Base-by-base conservation (phyloP, 805 yeast genomes). In the Teunomyces funiuensis region DNA sequence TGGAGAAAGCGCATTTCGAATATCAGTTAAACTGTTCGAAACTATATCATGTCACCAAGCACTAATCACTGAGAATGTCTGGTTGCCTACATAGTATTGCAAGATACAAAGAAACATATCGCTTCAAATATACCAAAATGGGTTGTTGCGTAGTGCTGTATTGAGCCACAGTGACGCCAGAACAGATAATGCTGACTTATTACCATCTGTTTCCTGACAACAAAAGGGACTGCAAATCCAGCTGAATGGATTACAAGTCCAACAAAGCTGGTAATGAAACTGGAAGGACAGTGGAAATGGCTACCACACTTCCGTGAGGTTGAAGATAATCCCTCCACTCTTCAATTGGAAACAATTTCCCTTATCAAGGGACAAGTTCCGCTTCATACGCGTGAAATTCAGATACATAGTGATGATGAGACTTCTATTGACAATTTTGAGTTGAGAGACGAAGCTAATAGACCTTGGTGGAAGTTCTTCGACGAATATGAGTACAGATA, bases 361-460 rank as follows among this genome's bases (percentile, higher is more conserved):
- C 25, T 13, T n/a, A 31, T 19, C 25, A 19, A 31, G 25, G 25
- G 25, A 9, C 25, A 22, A n/a, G 9, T 19, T 8, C 9, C 34
- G n/a, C 6, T 31, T 3, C n/a, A 19, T 18, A 13, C 34, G 11
- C 11, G 9, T 2, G 23, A 31, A 31, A 13, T 6, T 4, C 15
- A 31, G 15, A n/a, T 31, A 11, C n/a, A 10, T 15, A n/a, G 16
- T 3, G 34, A n/a, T 10, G 23, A 31, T n/a, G 20, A 31, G 11
- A 20, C 23, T 5, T 18, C 23, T 6, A 31, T 6, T 25, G 9
- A 17, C 7, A 18, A 30, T 6, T 18, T 31, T 11, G 80, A 75
- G 50, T 70, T 66, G 48, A 58, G 80, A 45, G 82, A 77, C 51
- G 81, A 76, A 53, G 78, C 79, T 4, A 50, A 71, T 40, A 62